A percentile compares a stretch with the other conserved stretches of the same genome.
Evolutionary conservation across 805 yeast genomes (phyloP).

Genomic region (Candida nemodendra): DNA sequence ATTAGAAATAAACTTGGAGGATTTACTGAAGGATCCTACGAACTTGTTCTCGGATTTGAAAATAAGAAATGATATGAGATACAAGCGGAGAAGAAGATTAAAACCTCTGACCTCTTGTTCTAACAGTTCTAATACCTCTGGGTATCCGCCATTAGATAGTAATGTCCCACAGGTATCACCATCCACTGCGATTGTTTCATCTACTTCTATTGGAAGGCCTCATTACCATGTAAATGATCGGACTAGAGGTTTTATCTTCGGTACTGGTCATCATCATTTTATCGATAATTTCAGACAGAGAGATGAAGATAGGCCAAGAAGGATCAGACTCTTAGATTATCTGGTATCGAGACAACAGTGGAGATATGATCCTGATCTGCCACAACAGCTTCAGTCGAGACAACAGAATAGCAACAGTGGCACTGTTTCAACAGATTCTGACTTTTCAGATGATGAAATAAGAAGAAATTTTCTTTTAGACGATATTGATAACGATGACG

Average conservation of each 20-base stretch:
- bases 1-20: constrained; percentile 31
- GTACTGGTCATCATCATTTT: constrained; percentile 16
- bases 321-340: constrained; percentile 21
- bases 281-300: constrained; percentile 16
- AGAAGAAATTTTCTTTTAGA: constrained; percentile 14
- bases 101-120: constrained; percentile 14
- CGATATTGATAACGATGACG: constrained; percentile 13
- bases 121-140: not conserved
- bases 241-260: constrained; percentile 20
- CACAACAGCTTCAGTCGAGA: constrained; percentile 13
- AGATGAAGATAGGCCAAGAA: constrained; percentile 19
- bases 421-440: constrained; percentile 18
- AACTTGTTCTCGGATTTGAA: constrained; percentile 14
- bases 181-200: constrained; percentile 2
- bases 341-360: constrained; percentile 23
- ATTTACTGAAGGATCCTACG: constrained; percentile 20
- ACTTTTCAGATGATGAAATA: constrained; percentile 18
- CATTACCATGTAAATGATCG: constrained; percentile 16
- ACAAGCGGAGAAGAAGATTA: constrained; percentile 30
- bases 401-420: constrained; percentile 12
- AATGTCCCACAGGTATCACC: constrained; percentile 1
- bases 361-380: constrained; percentile 15
- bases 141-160: constrained; percentile 6
- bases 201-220: constrained; percentile 4
- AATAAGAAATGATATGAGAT: constrained; percentile 29